These are phyloP conservation scores for Hypoxylon lenormandii DNA, from an alignment of 495 filamentous ascomycete species.

Conservation along the genomic window DNA sequence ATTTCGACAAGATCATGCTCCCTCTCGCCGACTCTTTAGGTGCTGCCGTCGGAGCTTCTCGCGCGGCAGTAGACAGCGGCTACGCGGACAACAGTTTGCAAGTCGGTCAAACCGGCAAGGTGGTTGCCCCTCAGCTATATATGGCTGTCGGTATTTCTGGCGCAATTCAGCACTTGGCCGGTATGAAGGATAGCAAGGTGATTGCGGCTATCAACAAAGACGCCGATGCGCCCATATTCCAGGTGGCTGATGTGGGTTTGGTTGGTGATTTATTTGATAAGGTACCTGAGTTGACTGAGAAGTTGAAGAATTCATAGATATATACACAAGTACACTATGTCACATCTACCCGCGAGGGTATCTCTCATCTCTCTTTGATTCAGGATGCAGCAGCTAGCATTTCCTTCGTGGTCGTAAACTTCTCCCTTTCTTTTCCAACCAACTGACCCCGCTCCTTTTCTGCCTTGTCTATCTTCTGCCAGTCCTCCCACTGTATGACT, in stretches of 20 bases:
- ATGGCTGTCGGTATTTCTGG: conserved; percentile 95
- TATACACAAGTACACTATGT: conserved; percentile 34
- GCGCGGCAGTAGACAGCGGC: conserved; percentile 94
- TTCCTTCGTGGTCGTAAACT: conserved; percentile 78
- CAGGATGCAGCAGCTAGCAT: conserved; percentile 74
- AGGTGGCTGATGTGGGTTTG: conserved; percentile 93
- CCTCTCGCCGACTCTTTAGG: conserved; percentile 91
- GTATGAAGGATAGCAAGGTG: conserved; percentile 99
- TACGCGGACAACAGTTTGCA: conserved; percentile 99
- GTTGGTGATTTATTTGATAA: conserved; percentile 95
- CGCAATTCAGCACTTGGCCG: conserved; percentile 97
- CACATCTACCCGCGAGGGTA: conserved; percentile 35
- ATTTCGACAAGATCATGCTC: conserved; percentile 91
- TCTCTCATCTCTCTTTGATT: too few species aligned
- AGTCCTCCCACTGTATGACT: conserved; percentile 82
- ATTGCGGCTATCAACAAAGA: conserved; percentile 99
- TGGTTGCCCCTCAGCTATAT: conserved; percentile 95
- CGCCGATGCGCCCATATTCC: conserved; percentile 95
- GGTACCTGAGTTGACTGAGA: conserved; percentile 95
- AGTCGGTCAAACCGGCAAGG: conserved; percentile 98
- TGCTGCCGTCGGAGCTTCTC: conserved; percentile 91
- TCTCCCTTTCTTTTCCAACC: conserved; percentile 83
- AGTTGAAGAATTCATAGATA: conserved; percentile 75
- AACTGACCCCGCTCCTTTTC: conserved; percentile 75
- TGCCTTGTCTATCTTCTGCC: conserved; percentile 82